These are phyloP conservation scores for Verticillium albo-atrum DNA, from an alignment of 2,329 filamentous ascomycete genomes.

Conservation along the genomic window DNA sequence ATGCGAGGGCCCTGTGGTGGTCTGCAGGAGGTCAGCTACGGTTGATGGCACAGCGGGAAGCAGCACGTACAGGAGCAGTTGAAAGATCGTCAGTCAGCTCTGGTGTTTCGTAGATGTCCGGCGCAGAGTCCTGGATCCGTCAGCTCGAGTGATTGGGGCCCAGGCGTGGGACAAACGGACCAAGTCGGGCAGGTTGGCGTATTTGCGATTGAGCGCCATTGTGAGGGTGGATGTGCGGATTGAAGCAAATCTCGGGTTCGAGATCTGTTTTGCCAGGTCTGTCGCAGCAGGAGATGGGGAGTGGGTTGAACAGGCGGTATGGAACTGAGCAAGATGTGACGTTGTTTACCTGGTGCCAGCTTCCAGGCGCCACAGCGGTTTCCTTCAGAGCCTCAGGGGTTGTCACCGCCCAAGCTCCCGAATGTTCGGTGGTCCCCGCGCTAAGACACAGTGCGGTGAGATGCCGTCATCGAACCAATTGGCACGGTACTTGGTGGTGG, in stretches of 20 bases:
- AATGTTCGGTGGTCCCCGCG: background rate
- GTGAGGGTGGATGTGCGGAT: slow-evolving; percentile 2
- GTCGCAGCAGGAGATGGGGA: background rate
- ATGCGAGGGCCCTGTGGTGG: slow-evolving; percentile 49
- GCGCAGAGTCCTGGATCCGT: slow-evolving; percentile 71
- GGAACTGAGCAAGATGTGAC: background rate
- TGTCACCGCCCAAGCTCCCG: background rate
- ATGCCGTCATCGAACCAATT: background rate
- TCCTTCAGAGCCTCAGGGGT: background rate
- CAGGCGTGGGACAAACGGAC: slow-evolving; percentile 36
- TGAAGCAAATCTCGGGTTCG: background rate
- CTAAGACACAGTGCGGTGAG: background rate
- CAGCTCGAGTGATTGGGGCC: slow-evolving; percentile 3
- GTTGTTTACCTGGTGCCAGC: background rate
- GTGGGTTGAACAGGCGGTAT: background rate
- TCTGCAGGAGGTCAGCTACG: slow-evolving; percentile 31
- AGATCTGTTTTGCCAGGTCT: background rate
- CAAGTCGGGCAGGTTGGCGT: slow-evolving; percentile 74
- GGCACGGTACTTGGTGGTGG: background rate
- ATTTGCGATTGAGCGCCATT: slow-evolving; percentile 78
- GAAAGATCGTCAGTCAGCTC: slow-evolving; percentile 88
- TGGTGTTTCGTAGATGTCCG: slow-evolving; percentile 95
- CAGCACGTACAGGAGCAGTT: slow-evolving; percentile 68
- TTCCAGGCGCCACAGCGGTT: background rate
- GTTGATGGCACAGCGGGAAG: background rate